Base-by-base conservation (phyloP, 176 grass and related monocot genomes). In the Hsuehochloa calcarea region DNA sequence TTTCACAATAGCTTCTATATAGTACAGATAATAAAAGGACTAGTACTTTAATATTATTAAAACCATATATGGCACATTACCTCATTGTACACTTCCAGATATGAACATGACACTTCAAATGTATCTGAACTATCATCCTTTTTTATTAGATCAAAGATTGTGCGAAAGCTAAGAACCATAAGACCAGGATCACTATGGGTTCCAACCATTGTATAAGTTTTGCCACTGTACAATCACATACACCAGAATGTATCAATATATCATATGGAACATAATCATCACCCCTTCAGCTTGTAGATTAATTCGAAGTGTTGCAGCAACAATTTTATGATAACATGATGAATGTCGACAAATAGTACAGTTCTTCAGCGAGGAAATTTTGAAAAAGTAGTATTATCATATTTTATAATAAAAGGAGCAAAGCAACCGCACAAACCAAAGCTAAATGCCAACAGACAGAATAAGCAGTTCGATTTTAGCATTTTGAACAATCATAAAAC, bases 81-180 rank as follows among this genome's bases (percentile, higher is more conserved):
- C 90, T 99, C 97, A 77, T 99, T 99, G 80, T 99, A 99, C 55
- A 99, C 97, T 99, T 99, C 97, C 63, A 99, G 88, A 74, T 96
- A 99, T 44, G 97, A 96, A 89, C 97, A 99, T 17, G 92, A 92
- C 74, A 99, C 88, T 86, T 99, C 97, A 82, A 96, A 96, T 45
- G 79, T 85, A 88, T 99, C 97, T 46, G 90, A 84, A 66, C 86
- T 88, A 37, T 88, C 66, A 65, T 96, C 92, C 38, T 86, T 94
- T 76, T 94, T 96, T 70, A 99, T 96, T 88, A 94, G 90, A 75
- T 94, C 88, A 94, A 99, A 99, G 88, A 99, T 96, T 81, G 97
- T 99, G 38, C 85, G 93, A 65, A 99, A 96, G 70, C 97, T 94
- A 71, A 99, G 93, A 85, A 99, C 93, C 97, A 99, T 99, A 66